Evolutionary conservation across 345 rosid genomes (phyloP), one percentile per base, ranked within the genome.

Genomic region (Laguncularia racemosa): DNA sequence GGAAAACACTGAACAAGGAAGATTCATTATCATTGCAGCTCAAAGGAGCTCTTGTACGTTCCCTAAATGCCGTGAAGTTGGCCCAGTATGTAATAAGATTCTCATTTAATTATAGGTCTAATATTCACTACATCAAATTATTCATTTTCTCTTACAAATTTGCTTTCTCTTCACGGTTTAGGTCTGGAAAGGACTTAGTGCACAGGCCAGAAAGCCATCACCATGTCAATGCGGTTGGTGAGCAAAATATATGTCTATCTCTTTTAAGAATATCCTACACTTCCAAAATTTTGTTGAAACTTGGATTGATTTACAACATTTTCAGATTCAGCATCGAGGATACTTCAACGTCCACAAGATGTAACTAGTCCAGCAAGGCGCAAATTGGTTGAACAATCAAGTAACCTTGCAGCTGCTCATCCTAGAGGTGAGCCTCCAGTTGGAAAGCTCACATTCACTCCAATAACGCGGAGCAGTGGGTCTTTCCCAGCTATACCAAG

Each of bases 401-500:
- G 75, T 56, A 90, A 93, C 67, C 80, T 93, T 50, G 70, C 59
- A 44, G 95, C 87, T 21, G 63, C 50, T 57, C 84, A 82, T 45
- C 78, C 82, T 20, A 65, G 58, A 46, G 61, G 40, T 49, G 64
- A 52, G 15, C 56, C 80, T 50, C 23, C 61, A 60, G 59, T 78
- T 48, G 68, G 70, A 3, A 78, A 62, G 56, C 65, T 80, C 61
- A 64, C 71, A 54, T 60, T 77, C 64, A 68, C 63, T 57, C 86
- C 84, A 28, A 66, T 81, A 60, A 60, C 84, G 15, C 76, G 72
- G 73, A 88, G 97, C 62, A 90, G 99, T 52, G 97, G 99, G 23
- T 56, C 87, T 53, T 90, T 81, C 61, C 92, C 95, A 2, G 99
- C 99, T 4, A 58, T 84, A 64, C 79, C 88, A 19, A 74, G 48